Conservation (phyloP, 2,329 filamentous ascomycete genomes). For the Magnaporthiopsis poae region DNA sequence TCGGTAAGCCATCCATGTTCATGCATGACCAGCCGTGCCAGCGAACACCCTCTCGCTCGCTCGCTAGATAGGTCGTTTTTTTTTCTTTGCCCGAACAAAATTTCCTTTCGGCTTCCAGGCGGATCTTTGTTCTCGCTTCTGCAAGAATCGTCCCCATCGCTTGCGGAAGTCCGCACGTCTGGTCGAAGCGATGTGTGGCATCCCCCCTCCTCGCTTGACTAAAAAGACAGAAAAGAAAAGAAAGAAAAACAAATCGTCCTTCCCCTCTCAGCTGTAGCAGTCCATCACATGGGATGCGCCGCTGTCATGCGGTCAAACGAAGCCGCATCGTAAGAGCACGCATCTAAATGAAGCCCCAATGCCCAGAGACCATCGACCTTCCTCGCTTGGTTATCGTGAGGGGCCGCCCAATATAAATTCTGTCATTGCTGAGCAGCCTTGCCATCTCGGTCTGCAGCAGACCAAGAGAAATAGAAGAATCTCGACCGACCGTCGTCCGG, state of each 20-base stretch:
- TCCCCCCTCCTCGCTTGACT: neutral
- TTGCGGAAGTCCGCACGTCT: too few species aligned
- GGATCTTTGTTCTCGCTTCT: too few species aligned
- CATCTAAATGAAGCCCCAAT: constrained; percentile 1
- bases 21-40: neutral
- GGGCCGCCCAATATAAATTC: neutral
- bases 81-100: too few species aligned
- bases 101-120: too few species aligned
- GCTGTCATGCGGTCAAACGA: constrained; percentile 1
- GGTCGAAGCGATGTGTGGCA: neutral
- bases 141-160: too few species aligned
- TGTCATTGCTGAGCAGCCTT: neutral
- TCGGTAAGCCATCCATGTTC: neutral
- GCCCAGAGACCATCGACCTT: neutral
- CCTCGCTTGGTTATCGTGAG: neutral
- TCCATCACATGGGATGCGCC: neutral
- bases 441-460: neutral
- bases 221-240: neutral
- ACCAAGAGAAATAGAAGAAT: neutral
- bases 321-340: neutral
- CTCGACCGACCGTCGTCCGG: neutral
- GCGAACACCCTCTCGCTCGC: too few species aligned
- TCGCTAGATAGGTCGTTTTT: too few species aligned
- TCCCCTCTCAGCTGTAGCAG: neutral
- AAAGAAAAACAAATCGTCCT: neutral